Percentiles rank a stretch among this genome's conserved stretches.
Evolutionary conservation across 2,329 filamentous ascomycete genomes (phyloP).

Genomic region (Sphaerostilbella broomeana): DNA sequence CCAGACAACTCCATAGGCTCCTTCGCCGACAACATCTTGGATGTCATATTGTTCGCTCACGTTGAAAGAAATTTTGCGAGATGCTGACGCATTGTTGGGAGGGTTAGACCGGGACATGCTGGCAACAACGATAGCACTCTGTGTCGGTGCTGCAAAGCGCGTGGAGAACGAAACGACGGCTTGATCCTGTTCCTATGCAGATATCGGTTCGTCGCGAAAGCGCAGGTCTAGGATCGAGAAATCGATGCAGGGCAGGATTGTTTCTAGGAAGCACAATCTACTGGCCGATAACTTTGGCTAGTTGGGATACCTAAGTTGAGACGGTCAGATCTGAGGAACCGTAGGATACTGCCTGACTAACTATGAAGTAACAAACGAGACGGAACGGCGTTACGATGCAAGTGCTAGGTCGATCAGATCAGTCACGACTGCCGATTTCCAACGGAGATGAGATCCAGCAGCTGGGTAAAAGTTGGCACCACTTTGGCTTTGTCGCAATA

Average conservation of each 20-base stretch:
- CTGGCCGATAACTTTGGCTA: too few relatives aligned
- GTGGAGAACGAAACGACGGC: too few relatives aligned
- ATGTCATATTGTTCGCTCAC: slow-evolving; percentile 99
- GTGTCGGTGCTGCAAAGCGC: too few relatives aligned
- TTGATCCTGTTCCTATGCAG: too few relatives aligned
- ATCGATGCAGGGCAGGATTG: too few relatives aligned
- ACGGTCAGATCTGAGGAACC: too few relatives aligned
- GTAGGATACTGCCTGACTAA: too few relatives aligned
- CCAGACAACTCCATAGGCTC: slow-evolving; percentile 98
- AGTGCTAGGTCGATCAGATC: background rate
- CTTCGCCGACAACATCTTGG: slow-evolving; percentile 97
- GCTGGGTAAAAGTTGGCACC: background rate
- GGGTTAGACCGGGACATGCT: slow-evolving; percentile 51
- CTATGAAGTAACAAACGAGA: too few relatives aligned
- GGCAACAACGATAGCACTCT: background rate
- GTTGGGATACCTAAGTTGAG: too few relatives aligned
- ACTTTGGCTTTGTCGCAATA: background rate
- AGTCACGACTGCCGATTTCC: background rate
- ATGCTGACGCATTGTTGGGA: slow-evolving; percentile 54
- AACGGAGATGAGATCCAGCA: background rate
- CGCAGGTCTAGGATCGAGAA: too few relatives aligned
- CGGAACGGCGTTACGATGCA: background rate
- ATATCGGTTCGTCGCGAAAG: too few relatives aligned
- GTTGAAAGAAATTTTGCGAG: slow-evolving; percentile 98
- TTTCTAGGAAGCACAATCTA: too few relatives aligned